Percentiles rank a stretch among this genome's conserved stretches.
phyloP scores from a whole-genome alignment of 2,329 filamentous ascomycete species.

The Macrophomina phaseolina region DNA sequence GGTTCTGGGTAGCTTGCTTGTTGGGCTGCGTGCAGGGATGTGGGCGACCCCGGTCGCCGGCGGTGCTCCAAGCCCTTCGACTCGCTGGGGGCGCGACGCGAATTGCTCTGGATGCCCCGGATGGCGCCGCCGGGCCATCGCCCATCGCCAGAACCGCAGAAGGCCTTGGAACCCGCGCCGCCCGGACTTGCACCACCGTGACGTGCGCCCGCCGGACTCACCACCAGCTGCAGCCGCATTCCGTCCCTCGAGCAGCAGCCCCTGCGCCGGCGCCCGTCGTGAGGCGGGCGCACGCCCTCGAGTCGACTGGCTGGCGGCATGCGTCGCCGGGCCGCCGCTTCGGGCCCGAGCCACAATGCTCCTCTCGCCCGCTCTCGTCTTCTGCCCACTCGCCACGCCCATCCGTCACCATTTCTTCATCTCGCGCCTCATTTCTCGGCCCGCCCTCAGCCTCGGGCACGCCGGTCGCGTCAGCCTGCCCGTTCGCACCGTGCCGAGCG shows the following conservation, averaged over 20 bases:
- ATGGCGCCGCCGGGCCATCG: not conserved
- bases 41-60: not conserved
- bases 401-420: conserved; percentile 22
- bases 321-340: not conserved
- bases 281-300: not conserved
- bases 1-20: conserved; percentile 25
- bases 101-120: not conserved
- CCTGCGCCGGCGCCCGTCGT: not conserved
- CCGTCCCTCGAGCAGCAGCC: not conserved
- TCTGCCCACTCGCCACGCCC: not conserved
- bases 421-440: conserved; percentile 16
- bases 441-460: not conserved
- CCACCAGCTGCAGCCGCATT: conserved; percentile 4
- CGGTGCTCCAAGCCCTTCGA: not conserved
- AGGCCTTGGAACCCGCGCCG: not conserved
- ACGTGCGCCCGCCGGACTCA: not conserved
- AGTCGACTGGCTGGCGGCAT: not conserved
- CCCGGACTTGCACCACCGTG: conserved; percentile 8
- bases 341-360: not conserved
- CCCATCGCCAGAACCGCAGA: not conserved
- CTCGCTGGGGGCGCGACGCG: conserved; percentile 9
- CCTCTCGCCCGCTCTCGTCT: not conserved
- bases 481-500: not conserved
- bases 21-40: conserved; percentile 22
- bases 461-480: not conserved